Base-by-base conservation (phyloP, 2,329 filamentous ascomycete species). In the Amauroascus verrucosus region DNA sequence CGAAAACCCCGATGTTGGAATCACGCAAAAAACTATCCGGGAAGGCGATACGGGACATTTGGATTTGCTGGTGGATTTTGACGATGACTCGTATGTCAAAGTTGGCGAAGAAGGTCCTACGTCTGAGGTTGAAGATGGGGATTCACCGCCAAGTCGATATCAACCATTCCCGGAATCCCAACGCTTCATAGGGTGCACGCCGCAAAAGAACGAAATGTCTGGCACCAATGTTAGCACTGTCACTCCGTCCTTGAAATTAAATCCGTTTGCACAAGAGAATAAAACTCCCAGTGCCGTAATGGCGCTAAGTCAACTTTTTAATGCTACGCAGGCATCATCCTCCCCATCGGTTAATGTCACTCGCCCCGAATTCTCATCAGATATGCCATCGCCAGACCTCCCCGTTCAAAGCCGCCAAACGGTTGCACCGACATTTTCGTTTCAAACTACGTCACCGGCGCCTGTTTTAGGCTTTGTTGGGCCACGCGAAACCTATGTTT, bases 81-180 rank as follows among this genome's bases (percentile, higher is more conserved):
- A 67, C 13, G 60, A 61, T 26, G 57, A 60, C 20, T 26, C 33
- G 18, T 41, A 47, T 24, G 35, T 16, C 24, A 30, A 43, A 3
- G 49, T 44, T 9, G 44, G 47, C 11, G 60, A 83, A 83, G 71
- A 87, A 83, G 58, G 83, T 75, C 14, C 33, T 13, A 14, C 26
- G 11, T 53, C 51, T n/a, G 43, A 83, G 81, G 63, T 79, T 79
- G 54, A 86, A 77, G 57, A 88, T 78, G 64, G 64, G 53, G 63
- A 59, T 52, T 72, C 70, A 1, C 71, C 70, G 33, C 70, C 70
- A 8, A 61, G 66, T 50, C 62, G 62, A 6, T 67, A 62, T 43
- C 65, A 69, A 28, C 67, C 68, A 18, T 75, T 74, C 53, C 72
- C 72, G 1, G 72, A 75, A 57, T 75, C 72, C 1, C 73, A 75